A percentile compares a stretch with the other conserved stretches of the same genome.
phyloP scores from a whole-genome alignment of 148 eudicot genomes.

The Nepenthes gracilis region DNA sequence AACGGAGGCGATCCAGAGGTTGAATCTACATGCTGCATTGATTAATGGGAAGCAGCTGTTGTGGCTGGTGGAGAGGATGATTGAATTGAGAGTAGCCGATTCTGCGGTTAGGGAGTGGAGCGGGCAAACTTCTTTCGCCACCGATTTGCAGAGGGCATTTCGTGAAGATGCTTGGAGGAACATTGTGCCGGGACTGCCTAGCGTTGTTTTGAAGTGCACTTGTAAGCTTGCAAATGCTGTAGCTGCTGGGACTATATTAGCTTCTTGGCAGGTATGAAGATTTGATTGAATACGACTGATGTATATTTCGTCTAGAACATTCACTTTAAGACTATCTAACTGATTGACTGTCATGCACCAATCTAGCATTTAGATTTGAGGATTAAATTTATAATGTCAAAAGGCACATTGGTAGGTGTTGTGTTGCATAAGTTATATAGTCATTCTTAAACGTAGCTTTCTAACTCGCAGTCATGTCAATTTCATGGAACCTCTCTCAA shows the following conservation, averaged over 20 bases:
- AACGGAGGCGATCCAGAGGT: slow-evolving; percentile 85
- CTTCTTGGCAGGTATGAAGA: slow-evolving; percentile 46
- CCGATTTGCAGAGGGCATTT: slow-evolving; percentile 81
- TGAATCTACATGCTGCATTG: slow-evolving; percentile 70
- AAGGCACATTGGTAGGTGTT: too few relatives aligned
- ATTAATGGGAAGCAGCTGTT: slow-evolving; percentile 71
- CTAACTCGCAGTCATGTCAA: too few relatives aligned
- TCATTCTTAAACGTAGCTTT: too few relatives aligned
- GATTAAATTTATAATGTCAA: too few relatives aligned
- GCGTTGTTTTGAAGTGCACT: slow-evolving; percentile 62
- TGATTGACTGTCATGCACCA: too few relatives aligned
- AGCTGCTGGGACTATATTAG: slow-evolving; percentile 61
- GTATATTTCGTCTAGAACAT: too few relatives aligned
- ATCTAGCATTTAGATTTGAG: too few relatives aligned
- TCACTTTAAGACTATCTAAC: too few relatives aligned
- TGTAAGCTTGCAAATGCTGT: slow-evolving; percentile 66
- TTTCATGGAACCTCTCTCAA: too few relatives aligned
- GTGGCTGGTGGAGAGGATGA: slow-evolving; percentile 94
- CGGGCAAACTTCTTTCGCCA: slow-evolving; percentile 54
- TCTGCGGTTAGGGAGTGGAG: slow-evolving; percentile 78
- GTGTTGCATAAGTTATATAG: too few relatives aligned
- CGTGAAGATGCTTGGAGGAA: slow-evolving; percentile 85
- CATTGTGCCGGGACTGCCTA: slow-evolving; percentile 72
- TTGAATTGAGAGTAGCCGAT: slow-evolving; percentile 78
- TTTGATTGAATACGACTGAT: background rate